Conservation (phyloP, 2,329 filamentous ascomycete genomes). For the Aspergillus spinulosporus region DNA sequence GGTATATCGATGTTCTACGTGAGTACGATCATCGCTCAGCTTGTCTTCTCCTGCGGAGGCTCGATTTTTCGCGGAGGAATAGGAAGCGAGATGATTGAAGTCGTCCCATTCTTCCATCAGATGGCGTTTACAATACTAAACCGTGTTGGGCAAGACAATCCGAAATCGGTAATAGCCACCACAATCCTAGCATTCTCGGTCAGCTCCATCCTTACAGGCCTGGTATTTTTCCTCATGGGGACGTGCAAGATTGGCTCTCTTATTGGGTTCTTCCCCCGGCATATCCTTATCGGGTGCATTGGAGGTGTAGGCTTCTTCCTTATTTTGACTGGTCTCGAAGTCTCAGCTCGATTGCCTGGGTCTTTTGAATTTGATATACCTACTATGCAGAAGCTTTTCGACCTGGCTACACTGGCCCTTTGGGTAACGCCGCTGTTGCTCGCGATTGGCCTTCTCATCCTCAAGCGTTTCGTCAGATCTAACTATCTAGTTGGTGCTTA, state of each 20-base stretch:
- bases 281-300: conserved; percentile 95
- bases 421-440: conserved; percentile 80
- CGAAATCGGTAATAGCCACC: conserved; percentile 85
- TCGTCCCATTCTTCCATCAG: conserved; percentile 97
- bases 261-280: conserved; percentile 93
- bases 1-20: conserved; percentile 99
- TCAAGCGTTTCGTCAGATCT: conserved; percentile 73
- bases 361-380: conserved; percentile 77
- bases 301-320: conserved; percentile 96
- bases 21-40: conserved; percentile 89
- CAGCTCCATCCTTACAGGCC: conserved; percentile 85
- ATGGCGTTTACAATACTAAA: conserved; percentile 89
- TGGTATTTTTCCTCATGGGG: conserved; percentile 90
- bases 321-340: conserved; percentile 85
- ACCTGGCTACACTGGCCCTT: conserved; percentile 71
- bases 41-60: conserved; percentile 80
- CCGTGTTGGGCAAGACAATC: conserved; percentile 74
- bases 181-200: conserved; percentile 89
- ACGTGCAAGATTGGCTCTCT: conserved; percentile 84
- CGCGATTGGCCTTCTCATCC: conserved; percentile 71
- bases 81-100: conserved; percentile 97
- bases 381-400: conserved; percentile 73
- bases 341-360: conserved; percentile 84
- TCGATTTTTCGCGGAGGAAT: conserved; percentile 89
- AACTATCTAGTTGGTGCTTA: conserved; percentile 85